Base-by-base conservation (phyloP, 225 moss, liverwort and hornwort species). In the Pseudisothecium myosuroides region DNA sequence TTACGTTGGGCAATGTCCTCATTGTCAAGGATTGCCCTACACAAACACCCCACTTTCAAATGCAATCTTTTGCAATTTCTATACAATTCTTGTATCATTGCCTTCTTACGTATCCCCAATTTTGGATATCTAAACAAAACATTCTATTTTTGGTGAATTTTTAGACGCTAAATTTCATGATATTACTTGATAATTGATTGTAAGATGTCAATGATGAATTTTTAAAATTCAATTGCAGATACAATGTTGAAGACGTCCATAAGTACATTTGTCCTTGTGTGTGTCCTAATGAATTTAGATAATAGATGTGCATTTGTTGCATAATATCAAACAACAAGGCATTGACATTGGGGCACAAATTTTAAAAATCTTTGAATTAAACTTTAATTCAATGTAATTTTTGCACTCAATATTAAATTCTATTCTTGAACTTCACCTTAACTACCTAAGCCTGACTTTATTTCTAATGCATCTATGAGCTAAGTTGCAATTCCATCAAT, bases 221-320 rank as follows among this genome's bases (percentile, higher is more conserved):
- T 66, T n/a, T 6, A n/a, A n/a, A 22, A 68, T n/a, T n/a, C 7
- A n/a, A 23, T 68, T 68, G 12, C 13, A 68, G 2, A 22, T 4
- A 23, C n/a, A 22, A 22, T 22, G 0, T n/a, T 67, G 12, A 5
- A 66, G 6, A n/a, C 0, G 5, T n/a, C 7, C 2, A 22, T 5
- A 12, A 22, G n/a, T 4, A 12, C 22, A n/a, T 68, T n/a, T 68
- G 6, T 12, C 22, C 2, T 22, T n/a, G 4, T 21, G 7, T 1
- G 0, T 12, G 9, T 21, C 7, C 2, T n/a, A 6, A 12, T 22
- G 12, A 21, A 7, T n/a, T 12, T 68, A 6, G 12, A 68, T n/a
- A 21, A 15, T n/a, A 22, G 7, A 22, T 22, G 22, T n/a, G 11
- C 7, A n/a, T n/a, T 68, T 68, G 22, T 68, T 68, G 67, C 2